These are phyloP conservation scores for Peronospora belbahrii DNA, from an alignment of 352 stramenopile genomes.

Conservation along the genomic window DNA sequence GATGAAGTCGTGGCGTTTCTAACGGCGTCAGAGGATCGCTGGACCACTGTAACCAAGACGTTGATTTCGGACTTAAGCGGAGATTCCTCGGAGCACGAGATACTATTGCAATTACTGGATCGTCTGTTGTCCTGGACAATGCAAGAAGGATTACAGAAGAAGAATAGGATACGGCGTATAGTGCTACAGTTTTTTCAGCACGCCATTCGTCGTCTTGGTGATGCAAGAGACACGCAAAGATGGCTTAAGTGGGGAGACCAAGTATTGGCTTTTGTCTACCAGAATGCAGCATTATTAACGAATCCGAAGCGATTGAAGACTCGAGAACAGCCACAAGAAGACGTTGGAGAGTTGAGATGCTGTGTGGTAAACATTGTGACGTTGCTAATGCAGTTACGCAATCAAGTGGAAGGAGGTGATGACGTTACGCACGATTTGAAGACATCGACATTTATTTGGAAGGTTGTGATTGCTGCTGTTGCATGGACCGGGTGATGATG, in stretches of 20 bases:
- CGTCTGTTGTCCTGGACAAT: conserved; percentile 4
- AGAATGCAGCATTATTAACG: conserved; percentile 6
- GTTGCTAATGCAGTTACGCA: conserved; percentile 17
- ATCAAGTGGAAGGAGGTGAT: conserved; percentile 13
- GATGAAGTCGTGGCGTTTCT: conserved; percentile 16
- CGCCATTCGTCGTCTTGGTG: conserved; percentile 6
- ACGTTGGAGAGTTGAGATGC: background rate
- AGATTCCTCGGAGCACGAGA: background rate
- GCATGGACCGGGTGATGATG: background rate
- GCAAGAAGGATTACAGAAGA: conserved; percentile 2
- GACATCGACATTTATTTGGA: conserved; percentile 41
- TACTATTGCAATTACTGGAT: conserved; percentile 20
- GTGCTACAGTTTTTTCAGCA: conserved; percentile 16
- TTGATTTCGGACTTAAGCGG: conserved; percentile 23
- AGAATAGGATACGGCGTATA: background rate
- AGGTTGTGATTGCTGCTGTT: conserved; percentile 17
- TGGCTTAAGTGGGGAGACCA: conserved; percentile 27
- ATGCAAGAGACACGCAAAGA: conserved; percentile 5
- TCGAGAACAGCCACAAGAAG: background rate
- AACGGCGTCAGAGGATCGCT: conserved; percentile 12
- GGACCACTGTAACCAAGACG: background rate
- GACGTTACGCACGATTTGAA: conserved; percentile 23
- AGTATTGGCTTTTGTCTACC: conserved; percentile 14
- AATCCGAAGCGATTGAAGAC: background rate
- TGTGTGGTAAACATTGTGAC: conserved; percentile 13